Percentiles rank a stretch among this genome's conserved stretches.
These are phyloP conservation scores for Nadsonia commutata DNA, from an alignment of 1,139 yeast species.

Conservation along the genomic window DNA sequence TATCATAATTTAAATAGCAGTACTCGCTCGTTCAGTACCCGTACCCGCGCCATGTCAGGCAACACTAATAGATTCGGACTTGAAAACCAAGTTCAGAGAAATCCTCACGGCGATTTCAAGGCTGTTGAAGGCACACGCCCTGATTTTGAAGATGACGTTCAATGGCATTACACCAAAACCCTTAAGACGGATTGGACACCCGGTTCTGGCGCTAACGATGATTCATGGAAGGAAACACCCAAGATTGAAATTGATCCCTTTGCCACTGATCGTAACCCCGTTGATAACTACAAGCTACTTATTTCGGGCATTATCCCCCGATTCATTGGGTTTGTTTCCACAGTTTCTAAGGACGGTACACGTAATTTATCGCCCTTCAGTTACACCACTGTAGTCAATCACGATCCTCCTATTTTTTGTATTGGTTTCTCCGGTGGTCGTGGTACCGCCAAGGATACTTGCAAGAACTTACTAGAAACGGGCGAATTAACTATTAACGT, in stretches of 20 bases:
- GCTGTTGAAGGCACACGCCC: constrained; percentile 10
- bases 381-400: constrained; percentile 33
- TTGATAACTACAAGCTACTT: constrained; percentile 36
- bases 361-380: constrained; percentile 47
- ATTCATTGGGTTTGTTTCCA: constrained; percentile 44
- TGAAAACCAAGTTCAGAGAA: constrained; percentile 11
- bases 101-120: constrained; percentile 11
- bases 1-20: too few species aligned
- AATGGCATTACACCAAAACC: constrained; percentile 13
- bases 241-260: constrained; percentile 39
- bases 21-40: too few species aligned
- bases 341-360: constrained; percentile 30
- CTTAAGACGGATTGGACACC: constrained; percentile 30
- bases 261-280: constrained; percentile 27
- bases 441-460: constrained; percentile 32
- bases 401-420: constrained; percentile 46
- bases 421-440: constrained; percentile 33
- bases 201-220: constrained; percentile 34
- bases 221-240: constrained; percentile 26
- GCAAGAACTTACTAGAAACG: constrained; percentile 34
- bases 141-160: constrained; percentile 13
- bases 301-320: constrained; percentile 41
- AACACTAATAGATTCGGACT: constrained; percentile 9
- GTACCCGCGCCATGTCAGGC: too few species aligned
- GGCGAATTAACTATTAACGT: constrained; percentile 44